Base-by-base conservation (phyloP, 2,329 filamentous ascomycete genomes). In the Sporothrix globosa region DNA sequence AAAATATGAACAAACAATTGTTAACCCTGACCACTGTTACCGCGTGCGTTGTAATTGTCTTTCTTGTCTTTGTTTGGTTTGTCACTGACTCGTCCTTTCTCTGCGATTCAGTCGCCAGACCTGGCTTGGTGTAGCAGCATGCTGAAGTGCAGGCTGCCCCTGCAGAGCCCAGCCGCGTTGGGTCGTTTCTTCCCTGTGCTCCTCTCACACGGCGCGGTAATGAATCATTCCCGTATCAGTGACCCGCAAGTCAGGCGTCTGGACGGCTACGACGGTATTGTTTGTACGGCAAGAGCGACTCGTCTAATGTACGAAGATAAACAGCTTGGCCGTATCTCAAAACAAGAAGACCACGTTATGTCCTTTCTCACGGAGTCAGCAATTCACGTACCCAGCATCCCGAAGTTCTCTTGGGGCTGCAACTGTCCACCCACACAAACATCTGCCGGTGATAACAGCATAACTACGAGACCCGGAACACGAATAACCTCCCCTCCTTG, bases 81-180 rank as follows among this genome's bases (percentile, higher is more conserved):
- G 17, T 7, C 54, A n/a, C 34, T 34, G 60, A 63, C 39, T 63
- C 41, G 60, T 19, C 56, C 41, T 3, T 9, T 39, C 24, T 46
- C 41, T 17, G 14, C 60, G 60, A 63, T 46, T 63, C 60, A 63
- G 39, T 63, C 27, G 30, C 60, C 60, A 63, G 39, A 63, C 21
- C 39, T n/a, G 60, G 60, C 60, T 63, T 63, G 60, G 60, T 21
- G 41, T 48, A 9, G 21, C 10, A n/a, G 7, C 54, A 30, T 19
- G 30, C 54, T 17, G 7, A 19, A 30, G 10, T 39, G 17, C 30
- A 39, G 30, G 39, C 58, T 46, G 39, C 58, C 10, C 13, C 17
- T 41, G 19, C n/a, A 61, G n/a, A 63, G 58, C 21, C 58, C 39
- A 24, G 39, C 58, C 11, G 17, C 39, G 30, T 60, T 41, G 30